A percentile compares a stretch with the other conserved stretches of the same genome.
Conservation (phyloP, 2,329 filamentous ascomycete genomes). For the Trichoderma sp. region DNA sequence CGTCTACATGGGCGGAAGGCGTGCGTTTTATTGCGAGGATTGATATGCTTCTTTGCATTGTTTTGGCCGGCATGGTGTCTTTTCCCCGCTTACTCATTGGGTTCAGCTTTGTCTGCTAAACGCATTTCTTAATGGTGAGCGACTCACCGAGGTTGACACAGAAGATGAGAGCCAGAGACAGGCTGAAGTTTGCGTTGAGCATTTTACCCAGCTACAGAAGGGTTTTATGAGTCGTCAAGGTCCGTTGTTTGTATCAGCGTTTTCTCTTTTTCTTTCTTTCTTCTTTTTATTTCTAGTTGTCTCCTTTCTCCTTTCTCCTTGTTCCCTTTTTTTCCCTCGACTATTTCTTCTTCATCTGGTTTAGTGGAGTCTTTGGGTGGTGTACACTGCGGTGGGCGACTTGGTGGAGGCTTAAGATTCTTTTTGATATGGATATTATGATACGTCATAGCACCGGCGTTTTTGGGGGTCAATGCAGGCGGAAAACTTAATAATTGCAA, state of each 20-base stretch:
- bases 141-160: not conserved
- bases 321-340: not conserved
- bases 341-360: not conserved
- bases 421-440: slow-evolving; percentile 1
- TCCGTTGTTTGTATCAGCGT: not conserved
- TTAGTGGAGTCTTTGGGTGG: slow-evolving; percentile 1
- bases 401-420: slow-evolving; percentile 20
- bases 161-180: not conserved
- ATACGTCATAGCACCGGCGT: slow-evolving; percentile 33
- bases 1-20: not conserved
- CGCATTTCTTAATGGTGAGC: not conserved
- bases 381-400: slow-evolving; percentile 1
- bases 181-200: not conserved
- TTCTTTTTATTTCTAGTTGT: not conserved
- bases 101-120: not conserved
- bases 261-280: not conserved
- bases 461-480: slow-evolving; percentile 7
- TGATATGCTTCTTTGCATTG: not conserved
- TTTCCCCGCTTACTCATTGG: not conserved
- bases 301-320: slow-evolving; percentile 16
- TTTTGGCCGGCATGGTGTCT: not conserved
- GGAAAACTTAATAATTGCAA: slow-evolving; percentile 8
- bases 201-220: not conserved
- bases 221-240: not conserved
- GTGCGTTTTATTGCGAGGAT: not conserved